These are phyloP conservation scores for Aspergillus biplanus DNA, from an alignment of 495 filamentous ascomycete species.

Conservation along the genomic window DNA sequence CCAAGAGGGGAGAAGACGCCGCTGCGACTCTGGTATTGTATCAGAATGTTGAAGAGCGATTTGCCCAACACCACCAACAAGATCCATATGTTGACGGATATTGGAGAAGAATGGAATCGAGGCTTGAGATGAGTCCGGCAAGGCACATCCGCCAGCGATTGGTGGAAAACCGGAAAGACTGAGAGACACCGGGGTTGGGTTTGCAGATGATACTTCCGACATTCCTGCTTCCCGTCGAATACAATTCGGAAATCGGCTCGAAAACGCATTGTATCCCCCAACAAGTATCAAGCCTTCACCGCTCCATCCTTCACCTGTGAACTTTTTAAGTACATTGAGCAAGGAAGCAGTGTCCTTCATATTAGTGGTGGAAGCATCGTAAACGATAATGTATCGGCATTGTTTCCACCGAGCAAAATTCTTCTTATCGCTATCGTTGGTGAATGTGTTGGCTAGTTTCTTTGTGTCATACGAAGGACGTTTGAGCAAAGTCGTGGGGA, in stretches of 20 bases:
- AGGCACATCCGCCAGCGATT: constrained; percentile 82
- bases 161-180: constrained; percentile 64
- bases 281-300: constrained; percentile 74
- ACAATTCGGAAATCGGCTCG: constrained; percentile 51
- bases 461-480: constrained; percentile 88
- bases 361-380: constrained; percentile 76
- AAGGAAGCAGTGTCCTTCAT: constrained; percentile 77
- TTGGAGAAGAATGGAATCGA: constrained; percentile 94
- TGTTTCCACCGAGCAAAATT: constrained; percentile 79
- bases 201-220: constrained; percentile 38
- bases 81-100: constrained; percentile 95
- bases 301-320: constrained; percentile 79
- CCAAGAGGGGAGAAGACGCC: constrained; percentile 70
- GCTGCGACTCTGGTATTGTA: constrained; percentile 47
- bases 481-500: constrained; percentile 92
- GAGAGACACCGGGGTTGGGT: constrained; percentile 50
- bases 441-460: constrained; percentile 87
- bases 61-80: constrained; percentile 92
- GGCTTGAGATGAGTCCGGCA: constrained; percentile 69
- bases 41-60: constrained; percentile 75
- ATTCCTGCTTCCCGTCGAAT: constrained; percentile 32
- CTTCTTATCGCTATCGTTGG: constrained; percentile 68
- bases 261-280: constrained; percentile 58
- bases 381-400: constrained; percentile 79
- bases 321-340: constrained; percentile 89